Conservation (phyloP, 2,329 filamentous ascomycete genomes). For the Fusarium duplospermum region DNA sequence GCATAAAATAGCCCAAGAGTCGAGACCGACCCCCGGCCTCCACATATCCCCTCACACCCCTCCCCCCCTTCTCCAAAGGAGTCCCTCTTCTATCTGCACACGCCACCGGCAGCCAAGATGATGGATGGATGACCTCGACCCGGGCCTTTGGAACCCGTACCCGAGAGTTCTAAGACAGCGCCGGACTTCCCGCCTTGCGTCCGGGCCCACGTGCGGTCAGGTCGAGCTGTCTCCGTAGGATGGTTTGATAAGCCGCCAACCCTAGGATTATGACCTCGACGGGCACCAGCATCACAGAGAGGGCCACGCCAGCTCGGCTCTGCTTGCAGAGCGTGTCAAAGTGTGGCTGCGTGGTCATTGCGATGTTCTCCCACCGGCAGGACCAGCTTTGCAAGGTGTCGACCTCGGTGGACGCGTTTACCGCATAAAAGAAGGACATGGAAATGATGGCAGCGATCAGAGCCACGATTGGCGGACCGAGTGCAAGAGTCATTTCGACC, state of each 20-base stretch:
- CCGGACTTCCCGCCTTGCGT: constrained; percentile 50
- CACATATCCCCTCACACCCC: not conserved
- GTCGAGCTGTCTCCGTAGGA: constrained; percentile 56
- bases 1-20: constrained; percentile 12
- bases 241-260: constrained; percentile 58
- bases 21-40: constrained; percentile 6
- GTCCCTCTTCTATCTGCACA: not conserved
- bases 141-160: constrained; percentile 13
- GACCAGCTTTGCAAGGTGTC: constrained; percentile 72
- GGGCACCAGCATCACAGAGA: constrained; percentile 68
- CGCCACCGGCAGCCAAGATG: not conserved
- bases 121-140: constrained; percentile 11
- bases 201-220: constrained; percentile 39
- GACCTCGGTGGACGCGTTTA: constrained; percentile 62
- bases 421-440: constrained; percentile 67
- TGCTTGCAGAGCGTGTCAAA: constrained; percentile 69
- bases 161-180: constrained; percentile 34
- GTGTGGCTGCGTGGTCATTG: constrained; percentile 64
- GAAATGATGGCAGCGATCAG: constrained; percentile 60
- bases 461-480: constrained; percentile 46
- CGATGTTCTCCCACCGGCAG: constrained; percentile 68
- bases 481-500: constrained; percentile 32
- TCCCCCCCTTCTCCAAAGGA: not conserved
- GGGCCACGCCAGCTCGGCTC: constrained; percentile 64
- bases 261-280: constrained; percentile 63